Evolutionary conservation across 1,284 basidiomycete species (phyloP).

Genomic region (Jaminaea rosea): DNA sequence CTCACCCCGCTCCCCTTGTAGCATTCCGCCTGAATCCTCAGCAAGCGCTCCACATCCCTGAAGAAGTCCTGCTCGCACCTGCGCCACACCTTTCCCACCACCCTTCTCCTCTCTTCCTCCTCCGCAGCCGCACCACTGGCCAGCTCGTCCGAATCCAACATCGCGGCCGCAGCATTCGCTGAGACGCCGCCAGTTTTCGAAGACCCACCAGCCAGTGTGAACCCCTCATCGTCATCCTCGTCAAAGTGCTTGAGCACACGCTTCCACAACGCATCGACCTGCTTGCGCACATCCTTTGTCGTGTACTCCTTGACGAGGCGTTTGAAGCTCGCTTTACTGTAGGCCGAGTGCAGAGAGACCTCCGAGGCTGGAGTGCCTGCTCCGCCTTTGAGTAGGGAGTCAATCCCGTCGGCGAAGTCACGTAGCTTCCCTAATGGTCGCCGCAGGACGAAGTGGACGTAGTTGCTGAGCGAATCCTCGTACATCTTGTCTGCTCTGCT

Average conservation of each 20-base stretch:
- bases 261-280: conserved; percentile 73
- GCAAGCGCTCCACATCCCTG: conserved; percentile 17
- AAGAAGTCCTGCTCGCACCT: conserved; percentile 22
- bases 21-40: conserved; percentile 19
- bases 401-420: conserved; percentile 87
- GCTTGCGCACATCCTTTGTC: conserved; percentile 74
- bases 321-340: conserved; percentile 68
- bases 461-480: conserved; percentile 73
- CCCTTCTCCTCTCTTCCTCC: conserved; percentile 11
- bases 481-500: conserved; percentile 72
- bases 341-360: conserved; percentile 66
- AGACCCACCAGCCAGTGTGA: conserved; percentile 2
- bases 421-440: conserved; percentile 79
- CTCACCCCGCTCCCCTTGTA: conserved; percentile 8
- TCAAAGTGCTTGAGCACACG: conserved; percentile 89
- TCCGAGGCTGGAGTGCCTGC: conserved; percentile 73
- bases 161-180: not conserved
- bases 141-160: not conserved
- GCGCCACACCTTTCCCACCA: conserved; percentile 21
- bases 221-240: conserved; percentile 52
- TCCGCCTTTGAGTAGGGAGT: conserved; percentile 70
- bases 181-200: no score
- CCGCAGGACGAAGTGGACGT: conserved; percentile 76
- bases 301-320: conserved; percentile 77
- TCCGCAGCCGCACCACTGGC: not conserved